These are phyloP conservation scores for Ophiostoma fasciatum DNA, from an alignment of 2,329 filamentous ascomycete genomes.

Conservation along the genomic window DNA sequence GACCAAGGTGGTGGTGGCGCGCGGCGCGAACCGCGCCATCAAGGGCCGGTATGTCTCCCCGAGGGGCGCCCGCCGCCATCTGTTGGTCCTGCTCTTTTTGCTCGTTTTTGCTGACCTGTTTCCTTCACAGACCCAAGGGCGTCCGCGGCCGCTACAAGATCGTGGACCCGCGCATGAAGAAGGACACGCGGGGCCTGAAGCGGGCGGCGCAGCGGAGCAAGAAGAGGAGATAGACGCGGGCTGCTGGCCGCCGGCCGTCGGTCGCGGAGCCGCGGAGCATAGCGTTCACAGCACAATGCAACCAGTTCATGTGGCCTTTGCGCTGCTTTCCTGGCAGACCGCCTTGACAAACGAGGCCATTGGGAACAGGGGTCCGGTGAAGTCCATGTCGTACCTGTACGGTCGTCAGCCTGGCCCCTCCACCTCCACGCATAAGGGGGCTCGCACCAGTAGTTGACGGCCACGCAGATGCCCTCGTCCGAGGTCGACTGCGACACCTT, in stretches of 20 bases:
- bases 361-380: constrained; percentile 53
- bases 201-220: constrained; percentile 53
- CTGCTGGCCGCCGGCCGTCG: no score
- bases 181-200: constrained; percentile 84
- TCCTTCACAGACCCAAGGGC: constrained; percentile 66
- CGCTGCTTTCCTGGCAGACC: constrained; percentile 7
- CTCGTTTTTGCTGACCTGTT: background rate
- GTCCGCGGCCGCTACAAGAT: constrained; percentile 97
- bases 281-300: no score
- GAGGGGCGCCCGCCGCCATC: no score
- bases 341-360: constrained; percentile 39
- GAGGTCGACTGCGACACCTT: constrained; percentile 61
- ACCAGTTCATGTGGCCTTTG: background rate
- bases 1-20: constrained; percentile 79
- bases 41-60: constrained; percentile 50
- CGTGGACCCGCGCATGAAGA: constrained; percentile 90
- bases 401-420: background rate
- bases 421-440: background rate
- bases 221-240: no score
- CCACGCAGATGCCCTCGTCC: constrained; percentile 57
- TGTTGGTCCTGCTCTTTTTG: background rate
- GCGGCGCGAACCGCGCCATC: constrained; percentile 70
- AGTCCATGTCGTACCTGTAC: constrained; percentile 65
- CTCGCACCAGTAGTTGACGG: constrained; percentile 65
- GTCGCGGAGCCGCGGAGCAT: no score